Evolutionary conservation across 345 rosid species (phyloP).

Genomic region (Hibiscus tridactylites): DNA sequence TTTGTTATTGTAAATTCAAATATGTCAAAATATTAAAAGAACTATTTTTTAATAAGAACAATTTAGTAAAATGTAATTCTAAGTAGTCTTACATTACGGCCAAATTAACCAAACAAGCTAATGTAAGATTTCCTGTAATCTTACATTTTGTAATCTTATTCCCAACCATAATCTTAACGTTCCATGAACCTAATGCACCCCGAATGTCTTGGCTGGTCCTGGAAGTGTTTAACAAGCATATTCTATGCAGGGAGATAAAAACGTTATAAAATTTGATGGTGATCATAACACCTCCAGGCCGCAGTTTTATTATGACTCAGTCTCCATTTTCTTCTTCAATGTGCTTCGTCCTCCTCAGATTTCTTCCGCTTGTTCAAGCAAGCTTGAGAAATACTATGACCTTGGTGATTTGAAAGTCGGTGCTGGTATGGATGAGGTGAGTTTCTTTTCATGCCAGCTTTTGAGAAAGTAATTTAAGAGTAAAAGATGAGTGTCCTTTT

Average conservation of each 20-base stretch:
- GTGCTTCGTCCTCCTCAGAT: conserved; percentile 80
- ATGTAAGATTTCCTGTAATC: no score
- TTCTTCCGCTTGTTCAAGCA: conserved; percentile 41
- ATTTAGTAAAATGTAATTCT: no score
- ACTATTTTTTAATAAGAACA: no score
- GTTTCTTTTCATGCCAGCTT: conserved; percentile 16
- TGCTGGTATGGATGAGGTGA: conserved; percentile 69
- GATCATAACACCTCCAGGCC: conserved; percentile 95
- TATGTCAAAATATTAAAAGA: no score
- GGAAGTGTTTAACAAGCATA: background rate
- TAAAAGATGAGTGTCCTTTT: background rate
- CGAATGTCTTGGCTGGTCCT: conserved; percentile 2
- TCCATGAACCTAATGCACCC: no score
- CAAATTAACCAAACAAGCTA: no score
- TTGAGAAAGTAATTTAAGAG: conserved; percentile 5
- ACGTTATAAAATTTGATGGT: conserved; percentile 87
- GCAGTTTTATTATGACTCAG: conserved; percentile 84
- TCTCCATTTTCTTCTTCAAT: conserved; percentile 85
- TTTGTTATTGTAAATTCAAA: no score
- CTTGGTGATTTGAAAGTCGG: conserved; percentile 50
- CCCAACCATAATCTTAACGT: no score
- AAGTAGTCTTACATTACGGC: no score
- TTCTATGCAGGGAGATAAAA: conserved; percentile 79
- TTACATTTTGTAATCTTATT: no score
- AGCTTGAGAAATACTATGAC: conserved; percentile 75